Base-by-base conservation (phyloP, 768 basidiomycete species). In the Phanerodontia chrysosporium region DNA sequence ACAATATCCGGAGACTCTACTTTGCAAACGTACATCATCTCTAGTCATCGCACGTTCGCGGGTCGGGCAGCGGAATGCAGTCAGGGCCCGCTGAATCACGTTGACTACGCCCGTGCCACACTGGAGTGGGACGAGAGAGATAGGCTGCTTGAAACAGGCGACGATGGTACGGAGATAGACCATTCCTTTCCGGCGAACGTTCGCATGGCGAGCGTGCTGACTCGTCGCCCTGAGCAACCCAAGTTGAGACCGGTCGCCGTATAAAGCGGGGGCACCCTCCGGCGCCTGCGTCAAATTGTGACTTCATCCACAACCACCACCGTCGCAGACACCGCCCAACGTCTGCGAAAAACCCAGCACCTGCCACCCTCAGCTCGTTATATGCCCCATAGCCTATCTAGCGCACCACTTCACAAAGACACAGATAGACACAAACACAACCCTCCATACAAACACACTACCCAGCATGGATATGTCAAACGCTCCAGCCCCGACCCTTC, bases 361-460 rank as follows among this genome's bases (percentile, higher is more conserved):
- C 44, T 51, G 24, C 21, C 57, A 45, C 28, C 57, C 57, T 46
- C 59, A 61, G 65, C 60, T 52, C 58, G 49, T 87, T 90, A 80
- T 89, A 90, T 90, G 88, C 87, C 73, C 74, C 76, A 78, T 79
- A 84, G 79, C 70, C 79, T 75, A 62, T 68, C 70, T 57, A 70
- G 80, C 73, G 66, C 51, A 69, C 65, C 67, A 62, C 72, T 70
- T 61, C 81, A 78, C 73, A 66, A 66, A 59, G 62, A 67, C 66
- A 76, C 64, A 61, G 62, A 49, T 63, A 63, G 58, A 66, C 65
- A 57, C 67, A 72, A 68, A 75, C 53, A 62, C 58, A 62, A 66
- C 45, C 66, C 72, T 64, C 59, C 68, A 27, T 62, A 61, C 62
- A 69, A 70, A 62, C 60, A 70, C 62, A 63, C 59, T 55, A 58